Base-by-base conservation (phyloP, 1,139 yeast genomes). In the Saccharomyces hybrid region DNA sequence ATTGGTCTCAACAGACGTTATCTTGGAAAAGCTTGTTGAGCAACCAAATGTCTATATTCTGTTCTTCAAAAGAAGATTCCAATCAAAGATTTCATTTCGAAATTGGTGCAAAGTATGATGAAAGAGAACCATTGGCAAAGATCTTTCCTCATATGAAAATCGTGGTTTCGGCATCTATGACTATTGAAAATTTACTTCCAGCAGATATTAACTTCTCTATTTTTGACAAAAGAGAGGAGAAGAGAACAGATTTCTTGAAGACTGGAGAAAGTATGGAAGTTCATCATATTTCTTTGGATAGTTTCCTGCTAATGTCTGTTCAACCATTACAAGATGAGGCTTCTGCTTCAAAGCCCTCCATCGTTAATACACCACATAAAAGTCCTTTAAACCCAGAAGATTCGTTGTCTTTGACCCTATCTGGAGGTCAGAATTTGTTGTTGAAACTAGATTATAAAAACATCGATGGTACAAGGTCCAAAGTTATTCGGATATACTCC, bases 71-170 rank as follows among this genome's bases (percentile, higher is more conserved):
- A 0, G 68, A 67, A 1, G 55, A 63, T 1, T 28, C 47, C 2
- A 80, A 77, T 51, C 67, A 68, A 50, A 77, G 80, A 5, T 87
- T 81, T 65, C 85, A 81, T 61, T 85, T 88, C 70, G 95, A 87
- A 63, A 86, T 85, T 0, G 87, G 83, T 61, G 90, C 95, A 0
- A 73, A 76, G 25, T 84, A 73, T 66, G 83, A 86, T 62, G 67
- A 71, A 31, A 75, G 77, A 16, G 93, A 87, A 58, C 93, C 90
- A 0, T 73, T 90, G 46, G 80, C 88, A 0, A 77, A 78, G 57
- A 79, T 87, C 0, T 95, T 89, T 63, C 99, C 99, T 0, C 95
- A 88, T 64, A 79, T 93, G 88, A 80, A 76, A 9, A 71, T 93
- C 46, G 79, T 84, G 1, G 73, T 95, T 25, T 84, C 95, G 0